Base-by-base conservation (phyloP, 2,329 filamentous ascomycete genomes). In the Pseudogymnoascus sp. region DNA sequence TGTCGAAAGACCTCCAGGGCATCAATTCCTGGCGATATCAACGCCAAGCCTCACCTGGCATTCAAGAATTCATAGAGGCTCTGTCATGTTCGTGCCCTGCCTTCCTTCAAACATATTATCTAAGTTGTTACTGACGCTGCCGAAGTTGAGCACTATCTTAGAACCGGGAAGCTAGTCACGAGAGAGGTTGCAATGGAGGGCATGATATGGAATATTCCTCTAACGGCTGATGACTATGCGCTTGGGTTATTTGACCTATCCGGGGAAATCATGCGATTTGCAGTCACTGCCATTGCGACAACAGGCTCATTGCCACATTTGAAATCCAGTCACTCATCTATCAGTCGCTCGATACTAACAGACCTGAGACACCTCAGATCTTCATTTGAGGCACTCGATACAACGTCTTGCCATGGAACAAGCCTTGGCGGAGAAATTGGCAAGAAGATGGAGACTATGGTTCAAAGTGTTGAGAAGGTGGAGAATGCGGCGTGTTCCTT, bases 231-330 rank as follows among this genome's bases (percentile, higher is more conserved):
- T 61, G 94, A 99, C 74, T 97, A 96, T 72, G 76, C 96, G 62
- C 87, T 94, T 65, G 94, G 93, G 7, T 76, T 99, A 2, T 97
- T 96, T 70, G 94, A 99, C 73, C 83, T 97, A 67, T 92, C 92
- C 1, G 94, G 94, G 39, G 94, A 99, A 77, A 81, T 97, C 78
- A 99, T 99, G 94, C 84, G 92, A 31, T 97, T 97, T 74, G 92
- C 91, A 0, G 94, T 96, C 59, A 92, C 92, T 5, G 85, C 86
- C 26, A 89, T 96, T 72, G 92, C 92, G 0, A 88, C 92, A 4
- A 86, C 63, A 37, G 71, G 71, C 63, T 67, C 73, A 67, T 73
- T 79, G 64, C 79, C 77, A 3, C 76, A 76, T 31, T 63, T 44
- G 59, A 71, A 65, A 64, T 59, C 64, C 64, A 66, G 63, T 21